Evolutionary conservation across 177 flowering plant species (phyloP).

Genomic region (Vitis hybrid): DNA sequence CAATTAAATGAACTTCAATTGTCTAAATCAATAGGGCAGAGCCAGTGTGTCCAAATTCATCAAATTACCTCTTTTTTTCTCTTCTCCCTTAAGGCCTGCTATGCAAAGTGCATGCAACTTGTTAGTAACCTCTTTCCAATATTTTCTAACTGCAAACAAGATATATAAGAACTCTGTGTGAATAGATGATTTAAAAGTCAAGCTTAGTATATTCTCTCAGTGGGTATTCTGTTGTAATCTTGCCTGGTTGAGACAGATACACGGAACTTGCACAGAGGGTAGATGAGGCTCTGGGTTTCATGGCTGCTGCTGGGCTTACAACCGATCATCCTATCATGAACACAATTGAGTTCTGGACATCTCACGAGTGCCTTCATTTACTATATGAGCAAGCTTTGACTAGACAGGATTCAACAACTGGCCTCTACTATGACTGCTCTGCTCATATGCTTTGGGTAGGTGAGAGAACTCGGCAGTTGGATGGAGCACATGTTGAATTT

Average conservation of each 20-base stretch:
- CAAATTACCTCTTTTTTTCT: neutral
- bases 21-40: neutral
- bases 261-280: constrained; percentile 36
- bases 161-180: neutral
- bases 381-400: constrained; percentile 39
- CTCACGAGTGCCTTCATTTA: constrained; percentile 38
- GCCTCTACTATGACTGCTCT: constrained; percentile 37
- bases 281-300: constrained; percentile 41
- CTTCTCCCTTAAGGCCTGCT: neutral
- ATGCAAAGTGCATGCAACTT: neutral
- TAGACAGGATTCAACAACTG: constrained; percentile 35
- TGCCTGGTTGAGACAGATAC: constrained; percentile 17
- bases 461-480: constrained; percentile 38
- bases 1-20: neutral
- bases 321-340: constrained; percentile 31
- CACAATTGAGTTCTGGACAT: constrained; percentile 35
- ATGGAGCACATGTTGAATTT: constrained; percentile 41
- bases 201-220: neutral
- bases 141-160: neutral
- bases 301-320: constrained; percentile 37
- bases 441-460: constrained; percentile 43
- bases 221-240: neutral
- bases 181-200: neutral
- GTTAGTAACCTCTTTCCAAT: neutral
- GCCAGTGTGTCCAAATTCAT: neutral